Conservation (phyloP, 2,329 filamentous ascomycete species). For the Neodidymelliopsis sp. region DNA sequence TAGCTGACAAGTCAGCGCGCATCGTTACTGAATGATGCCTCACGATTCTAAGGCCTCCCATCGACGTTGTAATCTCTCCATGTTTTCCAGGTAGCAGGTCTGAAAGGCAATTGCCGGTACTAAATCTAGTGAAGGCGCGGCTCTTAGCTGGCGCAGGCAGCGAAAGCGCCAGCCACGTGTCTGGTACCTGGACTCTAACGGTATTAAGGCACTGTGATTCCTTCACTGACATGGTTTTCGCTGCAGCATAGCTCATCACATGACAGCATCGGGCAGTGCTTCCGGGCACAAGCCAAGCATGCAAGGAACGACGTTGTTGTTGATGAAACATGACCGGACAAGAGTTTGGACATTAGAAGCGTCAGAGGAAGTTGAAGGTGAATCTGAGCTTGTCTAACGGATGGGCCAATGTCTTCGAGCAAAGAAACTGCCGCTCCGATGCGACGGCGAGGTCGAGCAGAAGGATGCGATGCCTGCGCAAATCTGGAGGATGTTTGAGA, state of each 20-base stretch:
- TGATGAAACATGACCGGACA: conserved; percentile 11
- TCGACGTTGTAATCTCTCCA: neutral
- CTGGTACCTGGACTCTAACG: conserved; percentile 4
- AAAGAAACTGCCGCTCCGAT: neutral
- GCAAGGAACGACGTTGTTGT: conserved; percentile 7
- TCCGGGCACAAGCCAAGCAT: neutral
- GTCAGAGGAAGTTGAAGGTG: neutral
- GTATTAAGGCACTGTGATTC: neutral
- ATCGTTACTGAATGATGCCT: neutral
- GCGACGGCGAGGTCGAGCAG: neutral
- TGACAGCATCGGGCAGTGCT: neutral
- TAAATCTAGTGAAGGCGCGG: conserved; percentile 6
- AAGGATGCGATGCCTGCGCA: conserved; percentile 16
- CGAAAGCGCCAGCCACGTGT: conserved; percentile 1
- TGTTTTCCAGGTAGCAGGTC: neutral
- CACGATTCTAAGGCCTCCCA: neutral
- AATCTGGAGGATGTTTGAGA: conserved; percentile 14
- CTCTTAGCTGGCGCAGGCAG: neutral
- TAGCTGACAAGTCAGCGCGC: neutral
- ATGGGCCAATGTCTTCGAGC: neutral
- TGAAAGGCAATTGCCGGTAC: neutral
- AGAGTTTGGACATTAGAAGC: neutral
- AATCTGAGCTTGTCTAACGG: neutral
- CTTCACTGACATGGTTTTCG: neutral
- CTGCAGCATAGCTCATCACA: conserved; percentile 7